Percentiles rank a stretch among this genome's conserved stretches.
These are phyloP conservation scores for Apiospora phragmitis DNA, from an alignment of 2,329 filamentous ascomycete genomes.

Conservation along the genomic window DNA sequence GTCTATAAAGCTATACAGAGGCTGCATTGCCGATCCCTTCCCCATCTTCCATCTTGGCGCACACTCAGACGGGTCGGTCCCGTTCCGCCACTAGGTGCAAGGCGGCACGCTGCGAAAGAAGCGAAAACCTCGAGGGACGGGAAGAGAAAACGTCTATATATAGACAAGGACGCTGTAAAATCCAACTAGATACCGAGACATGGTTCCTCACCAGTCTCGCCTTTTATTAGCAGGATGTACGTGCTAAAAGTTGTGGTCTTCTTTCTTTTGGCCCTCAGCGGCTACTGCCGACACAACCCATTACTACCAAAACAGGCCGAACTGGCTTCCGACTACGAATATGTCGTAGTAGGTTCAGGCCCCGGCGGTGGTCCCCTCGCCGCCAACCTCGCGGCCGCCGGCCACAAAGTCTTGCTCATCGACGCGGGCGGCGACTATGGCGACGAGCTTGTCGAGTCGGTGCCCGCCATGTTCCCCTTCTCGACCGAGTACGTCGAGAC, in stretches of 20 bases:
- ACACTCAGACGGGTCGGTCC: background rate
- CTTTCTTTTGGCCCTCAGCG: background rate
- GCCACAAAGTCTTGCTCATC: conserved; percentile 53
- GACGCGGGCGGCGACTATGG: conserved; percentile 56
- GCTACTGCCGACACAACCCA: conserved; percentile 12
- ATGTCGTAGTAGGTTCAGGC: conserved; percentile 52
- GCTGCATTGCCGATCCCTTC: background rate
- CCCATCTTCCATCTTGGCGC: background rate
- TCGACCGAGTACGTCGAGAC: conserved; percentile 42
- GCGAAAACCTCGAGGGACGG: background rate
- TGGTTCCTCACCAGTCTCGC: background rate
- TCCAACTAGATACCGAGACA: background rate
- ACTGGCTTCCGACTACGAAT: conserved; percentile 35
- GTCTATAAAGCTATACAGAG: background rate
- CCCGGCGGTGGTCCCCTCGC: conserved; percentile 53
- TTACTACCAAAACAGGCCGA: conserved; percentile 9
- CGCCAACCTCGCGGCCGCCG: conserved; percentile 51
- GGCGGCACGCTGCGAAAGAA: background rate
- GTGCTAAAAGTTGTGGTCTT: background rate
- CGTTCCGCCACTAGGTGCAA: background rate
- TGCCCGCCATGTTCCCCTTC: conserved; percentile 45
- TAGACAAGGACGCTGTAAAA: background rate
- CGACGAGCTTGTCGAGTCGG: conserved; percentile 38
- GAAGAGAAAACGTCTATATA: background rate
- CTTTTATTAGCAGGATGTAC: background rate